Evolutionary conservation across 495 filamentous ascomycete species (phyloP).

Genomic region (Oidiodendron maius): DNA sequence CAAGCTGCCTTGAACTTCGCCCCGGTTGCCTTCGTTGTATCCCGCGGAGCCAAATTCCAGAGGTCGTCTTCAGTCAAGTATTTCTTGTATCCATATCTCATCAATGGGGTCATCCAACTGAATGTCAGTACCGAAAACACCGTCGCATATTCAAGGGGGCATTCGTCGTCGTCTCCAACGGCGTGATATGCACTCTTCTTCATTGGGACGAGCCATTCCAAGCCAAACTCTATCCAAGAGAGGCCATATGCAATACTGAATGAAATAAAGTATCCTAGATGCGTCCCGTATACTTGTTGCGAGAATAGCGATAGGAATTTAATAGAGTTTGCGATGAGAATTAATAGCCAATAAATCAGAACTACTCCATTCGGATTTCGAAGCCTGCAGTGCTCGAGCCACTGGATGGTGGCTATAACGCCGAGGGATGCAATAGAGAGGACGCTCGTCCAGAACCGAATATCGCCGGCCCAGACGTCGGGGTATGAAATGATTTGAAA

Average conservation of each 20-base stretch:
- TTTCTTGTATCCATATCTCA: conserved; percentile 89
- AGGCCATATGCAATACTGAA: conserved; percentile 72
- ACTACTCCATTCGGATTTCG: conserved; percentile 89
- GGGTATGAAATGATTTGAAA: conserved; percentile 71
- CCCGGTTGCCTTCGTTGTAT: conserved; percentile 69
- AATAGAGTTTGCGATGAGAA: conserved; percentile 72
- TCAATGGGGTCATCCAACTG: conserved; percentile 97
- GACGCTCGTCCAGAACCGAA: conserved; percentile 85
- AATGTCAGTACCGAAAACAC: conserved; percentile 94
- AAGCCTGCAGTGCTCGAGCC: conserved; percentile 83
- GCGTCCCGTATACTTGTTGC: conserved; percentile 59
- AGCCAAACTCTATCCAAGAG: conserved; percentile 63
- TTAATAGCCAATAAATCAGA: conserved; percentile 92
- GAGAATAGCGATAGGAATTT: conserved; percentile 86
- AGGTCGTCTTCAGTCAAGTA: conserved; percentile 95
- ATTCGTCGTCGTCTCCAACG: conserved; percentile 82
- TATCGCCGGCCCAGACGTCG: conserved; percentile 70
- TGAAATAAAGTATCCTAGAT: conserved; percentile 69
- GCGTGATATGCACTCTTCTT: conserved; percentile 76
- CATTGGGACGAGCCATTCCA: conserved; percentile 93
- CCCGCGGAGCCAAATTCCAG: conserved; percentile 80
- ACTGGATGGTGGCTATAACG: conserved; percentile 82
- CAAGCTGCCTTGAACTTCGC: conserved; percentile 66
- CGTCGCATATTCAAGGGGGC: conserved; percentile 89
- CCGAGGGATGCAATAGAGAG: conserved; percentile 69